Evolutionary conservation across 1,284 basidiomycete species (phyloP).

Genomic region (Afroboletus lepidellus): DNA sequence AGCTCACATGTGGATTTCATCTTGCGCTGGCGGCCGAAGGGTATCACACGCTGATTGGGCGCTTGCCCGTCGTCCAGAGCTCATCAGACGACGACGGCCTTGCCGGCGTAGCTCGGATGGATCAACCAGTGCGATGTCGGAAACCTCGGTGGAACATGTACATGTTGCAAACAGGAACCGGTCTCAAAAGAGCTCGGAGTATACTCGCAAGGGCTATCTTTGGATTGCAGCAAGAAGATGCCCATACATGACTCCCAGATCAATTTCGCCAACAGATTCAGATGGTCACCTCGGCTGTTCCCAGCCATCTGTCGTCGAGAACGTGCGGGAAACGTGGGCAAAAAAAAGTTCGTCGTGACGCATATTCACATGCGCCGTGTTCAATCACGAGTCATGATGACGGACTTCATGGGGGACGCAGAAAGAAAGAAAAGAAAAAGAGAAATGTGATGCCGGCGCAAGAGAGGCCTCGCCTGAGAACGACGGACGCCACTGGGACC

Average conservation of each 20-base stretch:
- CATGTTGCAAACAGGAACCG: conserved; percentile 12
- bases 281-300: conserved; percentile 11
- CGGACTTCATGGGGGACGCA: too few relatives aligned
- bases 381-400: background rate
- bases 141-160: background rate
- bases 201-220: conserved; percentile 18
- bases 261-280: background rate
- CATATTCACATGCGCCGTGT: background rate
- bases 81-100: background rate
- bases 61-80: background rate
- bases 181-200: background rate
- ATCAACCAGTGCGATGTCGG: background rate
- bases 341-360: background rate
- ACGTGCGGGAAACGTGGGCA: conserved; percentile 8
- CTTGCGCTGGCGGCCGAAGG: background rate
- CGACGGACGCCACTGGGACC: background rate
- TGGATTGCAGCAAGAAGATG: conserved; percentile 5
- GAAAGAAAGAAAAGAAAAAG: background rate
- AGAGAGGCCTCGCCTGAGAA: conserved; percentile 14
- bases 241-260: conserved; percentile 3
- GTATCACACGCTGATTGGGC: conserved; percentile 7
- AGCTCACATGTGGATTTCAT: conserved; percentile 4
- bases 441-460: background rate
- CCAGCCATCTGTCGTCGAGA: conserved; percentile 7
- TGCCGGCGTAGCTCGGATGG: background rate